Evolutionary conservation across 495 filamentous ascomycete species (phyloP).

Genomic region (Talaromyces liani): DNA sequence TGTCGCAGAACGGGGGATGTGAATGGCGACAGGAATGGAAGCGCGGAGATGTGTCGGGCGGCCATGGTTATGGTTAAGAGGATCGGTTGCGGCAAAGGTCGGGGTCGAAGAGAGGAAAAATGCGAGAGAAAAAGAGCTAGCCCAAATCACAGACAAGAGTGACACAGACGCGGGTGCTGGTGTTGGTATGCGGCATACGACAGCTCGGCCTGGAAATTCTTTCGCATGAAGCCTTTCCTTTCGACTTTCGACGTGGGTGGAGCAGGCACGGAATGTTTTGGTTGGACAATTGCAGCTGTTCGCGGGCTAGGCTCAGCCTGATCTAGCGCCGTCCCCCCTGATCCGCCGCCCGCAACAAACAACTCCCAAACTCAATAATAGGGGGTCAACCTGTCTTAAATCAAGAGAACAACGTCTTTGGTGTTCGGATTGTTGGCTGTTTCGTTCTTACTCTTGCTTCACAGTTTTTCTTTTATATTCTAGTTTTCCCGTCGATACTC

Average conservation of each 20-base stretch:
- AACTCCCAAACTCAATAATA: neutral
- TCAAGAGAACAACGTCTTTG: neutral
- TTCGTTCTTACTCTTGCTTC: neutral
- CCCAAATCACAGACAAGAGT: neutral
- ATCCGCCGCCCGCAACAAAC: neutral
- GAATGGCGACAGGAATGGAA: conserved; percentile 17
- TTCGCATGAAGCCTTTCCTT: conserved; percentile 1
- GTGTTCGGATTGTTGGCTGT: neutral
- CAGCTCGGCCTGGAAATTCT: conserved; percentile 14
- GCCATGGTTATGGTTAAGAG: neutral
- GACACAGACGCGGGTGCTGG: neutral
- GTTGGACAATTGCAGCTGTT: neutral
- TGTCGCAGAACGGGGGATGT: conserved; percentile 30
- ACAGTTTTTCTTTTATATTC: neutral
- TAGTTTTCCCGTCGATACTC: neutral
- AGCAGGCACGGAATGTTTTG: neutral
- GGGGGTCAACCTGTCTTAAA: neutral
- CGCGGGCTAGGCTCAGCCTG: neutral
- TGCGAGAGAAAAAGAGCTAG: neutral
- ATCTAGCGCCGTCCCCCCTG: neutral
- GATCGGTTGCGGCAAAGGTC: neutral
- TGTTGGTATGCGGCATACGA: conserved; percentile 12
- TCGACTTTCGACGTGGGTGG: neutral
- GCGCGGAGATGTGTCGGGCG: conserved; percentile 15
- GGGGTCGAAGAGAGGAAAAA: neutral